A percentile compares a stretch with the other conserved stretches of the same genome.
Evolutionary conservation across 2,329 filamentous ascomycete species (phyloP).

Genomic region (Monilinia vaccinii-corymbosi): DNA sequence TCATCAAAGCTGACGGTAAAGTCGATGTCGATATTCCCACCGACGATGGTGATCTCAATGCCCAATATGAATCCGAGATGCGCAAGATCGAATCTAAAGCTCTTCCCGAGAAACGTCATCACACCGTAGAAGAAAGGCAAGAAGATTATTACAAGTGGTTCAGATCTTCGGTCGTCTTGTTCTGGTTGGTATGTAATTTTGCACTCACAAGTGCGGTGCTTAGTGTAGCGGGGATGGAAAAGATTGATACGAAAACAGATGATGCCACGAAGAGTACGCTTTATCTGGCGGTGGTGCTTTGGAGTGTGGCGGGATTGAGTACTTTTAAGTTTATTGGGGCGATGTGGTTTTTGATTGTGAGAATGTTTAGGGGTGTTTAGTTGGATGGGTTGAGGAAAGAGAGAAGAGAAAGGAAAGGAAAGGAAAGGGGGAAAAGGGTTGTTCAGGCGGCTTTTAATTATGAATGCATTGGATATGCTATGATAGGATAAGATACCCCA

Average conservation of each 20-base stretch:
- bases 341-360: constrained; percentile 61
- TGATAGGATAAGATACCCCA: constrained; percentile 4
- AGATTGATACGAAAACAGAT: constrained; percentile 62
- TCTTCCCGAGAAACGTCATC: constrained; percentile 58
- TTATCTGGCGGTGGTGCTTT: constrained; percentile 30
- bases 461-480: neutral
- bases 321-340: constrained; percentile 30
- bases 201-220: constrained; percentile 78
- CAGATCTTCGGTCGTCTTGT: constrained; percentile 79
- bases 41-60: constrained; percentile 90
- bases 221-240: constrained; percentile 73
- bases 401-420: neutral
- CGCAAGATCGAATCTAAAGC: constrained; percentile 64
- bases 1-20: constrained; percentile 87
- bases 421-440: neutral
- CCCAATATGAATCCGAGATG: constrained; percentile 84
- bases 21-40: constrained; percentile 80
- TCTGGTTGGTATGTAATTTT: constrained; percentile 97
- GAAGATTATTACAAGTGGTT: constrained; percentile 99
- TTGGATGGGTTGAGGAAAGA: neutral
- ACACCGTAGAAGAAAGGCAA: constrained; percentile 63
- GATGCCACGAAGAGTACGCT: constrained; percentile 34
- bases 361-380: constrained; percentile 69
- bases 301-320: constrained; percentile 30
- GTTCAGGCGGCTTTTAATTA: neutral